Conservation (phyloP, 202 grass and related monocot species). For the Saccharum hybrid region DNA sequence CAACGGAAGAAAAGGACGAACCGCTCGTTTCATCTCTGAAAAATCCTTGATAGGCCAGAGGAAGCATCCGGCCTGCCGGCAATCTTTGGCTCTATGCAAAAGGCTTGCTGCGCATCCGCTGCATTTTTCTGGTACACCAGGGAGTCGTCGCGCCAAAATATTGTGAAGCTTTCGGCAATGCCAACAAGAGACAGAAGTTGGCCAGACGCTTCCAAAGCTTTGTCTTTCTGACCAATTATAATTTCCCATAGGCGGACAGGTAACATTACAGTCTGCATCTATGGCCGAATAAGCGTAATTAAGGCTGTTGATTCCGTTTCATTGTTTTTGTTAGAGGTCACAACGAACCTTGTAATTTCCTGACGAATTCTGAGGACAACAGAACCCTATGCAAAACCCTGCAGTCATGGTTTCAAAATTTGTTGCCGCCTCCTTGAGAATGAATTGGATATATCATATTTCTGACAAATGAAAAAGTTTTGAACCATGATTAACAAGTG, state of each 20-base stretch:
- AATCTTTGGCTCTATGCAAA: background rate
- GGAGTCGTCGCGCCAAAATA: background rate
- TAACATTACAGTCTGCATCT: background rate
- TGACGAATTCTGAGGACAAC: background rate
- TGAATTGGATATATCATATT: background rate
- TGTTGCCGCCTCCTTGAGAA: background rate
- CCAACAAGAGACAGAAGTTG: background rate
- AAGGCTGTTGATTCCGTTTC: background rate
- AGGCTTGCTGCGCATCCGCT: background rate
- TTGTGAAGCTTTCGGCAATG: conserved; percentile 16
- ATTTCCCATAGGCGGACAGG: background rate
- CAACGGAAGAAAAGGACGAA: background rate
- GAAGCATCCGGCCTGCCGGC: background rate
- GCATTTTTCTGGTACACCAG: background rate
- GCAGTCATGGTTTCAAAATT: background rate
- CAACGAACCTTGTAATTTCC: background rate
- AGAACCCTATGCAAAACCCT: background rate
- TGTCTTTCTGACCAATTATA: background rate
- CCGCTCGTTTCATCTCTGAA: background rate
- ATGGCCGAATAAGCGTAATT: background rate
- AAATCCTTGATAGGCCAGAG: background rate
- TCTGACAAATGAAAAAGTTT: background rate
- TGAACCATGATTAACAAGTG: background rate
- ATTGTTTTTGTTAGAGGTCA: background rate
- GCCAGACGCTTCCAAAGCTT: conserved; percentile 2